phyloP scores from a whole-genome alignment of 345 rosid species.

The Hevea brasiliensis region DNA sequence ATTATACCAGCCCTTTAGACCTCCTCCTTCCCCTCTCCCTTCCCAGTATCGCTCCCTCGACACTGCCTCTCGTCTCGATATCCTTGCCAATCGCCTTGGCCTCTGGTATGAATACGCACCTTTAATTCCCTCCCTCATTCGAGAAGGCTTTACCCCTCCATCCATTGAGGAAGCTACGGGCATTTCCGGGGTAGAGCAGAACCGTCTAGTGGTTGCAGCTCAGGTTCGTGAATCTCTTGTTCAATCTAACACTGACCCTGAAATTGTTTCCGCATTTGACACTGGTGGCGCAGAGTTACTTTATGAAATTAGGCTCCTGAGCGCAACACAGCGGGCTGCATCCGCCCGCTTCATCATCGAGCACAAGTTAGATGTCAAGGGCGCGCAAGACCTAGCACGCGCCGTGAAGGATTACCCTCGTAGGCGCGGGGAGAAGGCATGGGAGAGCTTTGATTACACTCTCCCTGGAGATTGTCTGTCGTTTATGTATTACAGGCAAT shows the following conservation, averaged over 20 bases:
- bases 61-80: conserved; percentile 54
- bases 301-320: conserved; percentile 75
- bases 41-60: conserved; percentile 64
- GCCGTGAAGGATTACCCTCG: conserved; percentile 85
- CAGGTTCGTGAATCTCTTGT: conserved; percentile 68
- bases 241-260: conserved; percentile 55
- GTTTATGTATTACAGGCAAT: conserved; percentile 70
- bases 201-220: conserved; percentile 70
- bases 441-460: conserved; percentile 57
- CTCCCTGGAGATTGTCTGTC: conserved; percentile 80
- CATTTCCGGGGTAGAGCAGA: conserved; percentile 81
- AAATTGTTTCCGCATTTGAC: conserved; percentile 58
- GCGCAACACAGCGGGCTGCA: conserved; percentile 54
- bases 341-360: conserved; percentile 53
- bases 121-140: conserved; percentile 64
- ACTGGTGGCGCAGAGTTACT: conserved; percentile 70
- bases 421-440: conserved; percentile 57
- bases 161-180: conserved; percentile 77
- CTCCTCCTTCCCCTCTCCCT: conserved; percentile 87
- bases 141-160: conserved; percentile 76
- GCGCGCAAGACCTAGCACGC: conserved; percentile 73
- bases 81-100: conserved; percentile 72
- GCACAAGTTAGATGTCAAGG: conserved; percentile 42
- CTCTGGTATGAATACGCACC: conserved; percentile 92
- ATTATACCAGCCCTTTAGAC: conserved; percentile 83